Percentiles rank a stretch among this genome's conserved stretches.
These are phyloP conservation scores for Monosporascus cannonballus DNA, from an alignment of 2,329 filamentous ascomycete genomes.

Conservation along the genomic window DNA sequence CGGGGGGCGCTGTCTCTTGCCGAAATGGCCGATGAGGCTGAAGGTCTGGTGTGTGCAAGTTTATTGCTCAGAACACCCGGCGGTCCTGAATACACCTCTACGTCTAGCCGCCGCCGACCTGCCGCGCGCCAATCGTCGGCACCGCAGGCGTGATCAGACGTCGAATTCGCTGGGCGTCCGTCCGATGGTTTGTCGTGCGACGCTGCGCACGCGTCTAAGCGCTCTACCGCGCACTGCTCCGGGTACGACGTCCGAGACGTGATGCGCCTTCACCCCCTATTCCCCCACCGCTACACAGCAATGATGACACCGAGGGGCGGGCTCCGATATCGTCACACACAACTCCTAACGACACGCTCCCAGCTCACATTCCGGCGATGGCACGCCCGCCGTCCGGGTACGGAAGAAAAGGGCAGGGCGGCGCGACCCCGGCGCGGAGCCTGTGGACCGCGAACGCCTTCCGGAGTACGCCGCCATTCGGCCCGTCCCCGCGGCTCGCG, in stretches of 20 bases:
- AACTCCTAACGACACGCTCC: conserved; percentile 29
- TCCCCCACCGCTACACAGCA: conserved; percentile 32
- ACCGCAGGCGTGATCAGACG: conserved; percentile 42
- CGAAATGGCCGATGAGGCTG: conserved; percentile 45
- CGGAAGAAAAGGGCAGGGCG: conserved; percentile 26
- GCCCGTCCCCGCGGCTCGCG: too few species aligned
- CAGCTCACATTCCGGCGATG: conserved; percentile 16
- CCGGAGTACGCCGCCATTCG: conserved; percentile 14
- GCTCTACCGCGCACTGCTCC: conserved; percentile 35
- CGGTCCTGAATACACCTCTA: conserved; percentile 27
- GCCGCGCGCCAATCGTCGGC: conserved; percentile 36
- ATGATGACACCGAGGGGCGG: conserved; percentile 38
- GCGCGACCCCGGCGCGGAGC: conserved; percentile 35
- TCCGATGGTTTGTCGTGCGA: conserved; percentile 40
- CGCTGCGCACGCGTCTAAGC: conserved; percentile 39
- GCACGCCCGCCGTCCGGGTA: conserved; percentile 20
- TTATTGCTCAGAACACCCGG: conserved; percentile 31
- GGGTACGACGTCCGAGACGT: conserved; percentile 14
- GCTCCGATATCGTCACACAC: conserved; percentile 35
- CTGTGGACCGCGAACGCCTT: conserved; percentile 46
- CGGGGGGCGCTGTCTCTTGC: not conserved
- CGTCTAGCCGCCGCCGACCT: conserved; percentile 24
- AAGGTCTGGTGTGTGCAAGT: conserved; percentile 40
- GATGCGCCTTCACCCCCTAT: conserved; percentile 8
- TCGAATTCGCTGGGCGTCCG: conserved; percentile 35